Evolutionary conservation across 2,329 filamentous ascomycete species (phyloP), one percentile per base, ranked within the genome.

Genomic region (Nigrospora sphaerica): DNA sequence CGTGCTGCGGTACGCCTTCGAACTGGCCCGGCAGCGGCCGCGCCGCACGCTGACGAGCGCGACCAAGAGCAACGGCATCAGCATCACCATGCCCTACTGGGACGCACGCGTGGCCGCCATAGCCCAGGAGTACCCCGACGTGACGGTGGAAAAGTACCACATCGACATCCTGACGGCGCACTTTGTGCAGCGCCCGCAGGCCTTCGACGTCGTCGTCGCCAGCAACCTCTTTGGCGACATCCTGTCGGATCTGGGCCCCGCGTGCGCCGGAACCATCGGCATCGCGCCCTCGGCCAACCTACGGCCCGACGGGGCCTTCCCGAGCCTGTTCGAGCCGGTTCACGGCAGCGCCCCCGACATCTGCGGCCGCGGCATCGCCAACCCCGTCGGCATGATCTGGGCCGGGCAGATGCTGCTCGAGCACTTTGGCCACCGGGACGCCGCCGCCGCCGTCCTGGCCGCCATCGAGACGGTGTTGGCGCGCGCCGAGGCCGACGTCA

Each of bases 351-450:
- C 80, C 0, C 80, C 79, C 4, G 81, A 85, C 51, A 84, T 85
- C 46, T 77, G 77, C 1, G 80, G 82, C 3, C 76, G 79, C 55
- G 80, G 79, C 0, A 68, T 80, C 28, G 78, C 80, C 1, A 84
- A 84, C 55, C 80, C 81, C 0, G 71, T 85, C 0, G 81, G 76
- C 7, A 82, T 81, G 7, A 83, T 85, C 59, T 86, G 83, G 83
- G 83, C 81, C 1, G 81, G 78, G 0, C 80, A 81, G 6, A 83
- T 85, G 68, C 80, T 88, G 77, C 69, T 85, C 12, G 65, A 73
- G 36, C 83, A 81, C 74, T 60, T 85, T n/a, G 81, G 81, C 0
- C 66, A 81, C 48, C 70, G 74, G 32, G 67, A 73, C 4, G 80
- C 79, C 0, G 77, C 80, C 0, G 72, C 77, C 47, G 63, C 66